Conservation (phyloP, 2,329 filamentous ascomycete genomes). For the Lecanoromycetidae sp. region DNA sequence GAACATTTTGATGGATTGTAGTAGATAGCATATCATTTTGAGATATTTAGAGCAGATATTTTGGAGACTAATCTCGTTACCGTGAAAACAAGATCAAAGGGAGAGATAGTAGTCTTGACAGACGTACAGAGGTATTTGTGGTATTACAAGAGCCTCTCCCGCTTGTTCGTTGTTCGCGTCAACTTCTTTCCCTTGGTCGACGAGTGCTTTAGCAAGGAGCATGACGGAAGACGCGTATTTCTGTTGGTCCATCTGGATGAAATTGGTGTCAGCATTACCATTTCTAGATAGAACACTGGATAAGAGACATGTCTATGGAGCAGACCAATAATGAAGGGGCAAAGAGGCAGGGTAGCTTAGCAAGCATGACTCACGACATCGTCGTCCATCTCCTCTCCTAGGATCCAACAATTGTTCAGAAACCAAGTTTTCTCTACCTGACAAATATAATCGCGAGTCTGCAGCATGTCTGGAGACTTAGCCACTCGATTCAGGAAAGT, state of each 20-base stretch:
- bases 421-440: constrained; percentile 66
- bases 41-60: no score
- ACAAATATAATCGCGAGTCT: constrained; percentile 61
- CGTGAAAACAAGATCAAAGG: no score
- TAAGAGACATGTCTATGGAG: no score
- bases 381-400: constrained; percentile 73
- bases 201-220: constrained; percentile 79
- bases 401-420: constrained; percentile 65
- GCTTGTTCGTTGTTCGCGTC: constrained; percentile 48
- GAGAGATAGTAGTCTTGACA: no score
- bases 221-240: constrained; percentile 94
- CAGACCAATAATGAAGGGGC: no score
- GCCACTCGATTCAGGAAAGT: constrained; percentile 83
- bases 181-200: constrained; percentile 61
- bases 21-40: no score
- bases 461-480: constrained; percentile 69
- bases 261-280: no score
- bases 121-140: constrained; percentile 65
- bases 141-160: constrained; percentile 59
- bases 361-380: no score
- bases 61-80: no score
- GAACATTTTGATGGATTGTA: no score
- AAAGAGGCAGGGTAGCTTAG: no score
- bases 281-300: no score
- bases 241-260: constrained; percentile 97